A percentile compares a stretch with the other conserved stretches of the same genome.
These are phyloP conservation scores for Hanseniaspora vineae DNA, from an alignment of 805 yeast genomes.

Conservation along the genomic window DNA sequence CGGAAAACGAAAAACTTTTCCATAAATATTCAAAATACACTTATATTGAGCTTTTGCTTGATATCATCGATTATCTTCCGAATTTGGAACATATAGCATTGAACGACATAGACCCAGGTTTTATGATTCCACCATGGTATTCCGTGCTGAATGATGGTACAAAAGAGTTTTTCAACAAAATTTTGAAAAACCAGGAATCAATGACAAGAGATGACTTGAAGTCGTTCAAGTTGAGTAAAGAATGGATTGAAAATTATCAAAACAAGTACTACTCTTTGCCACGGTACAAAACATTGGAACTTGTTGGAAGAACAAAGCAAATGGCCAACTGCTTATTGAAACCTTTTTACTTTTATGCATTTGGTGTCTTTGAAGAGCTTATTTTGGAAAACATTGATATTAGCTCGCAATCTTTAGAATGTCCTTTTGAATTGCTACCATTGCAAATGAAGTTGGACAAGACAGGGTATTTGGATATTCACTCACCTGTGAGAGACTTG, in stretches of 20 bases:
- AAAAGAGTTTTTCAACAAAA: constrained; percentile 21
- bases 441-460: constrained; percentile 13
- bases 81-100: constrained; percentile 31
- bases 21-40: constrained; percentile 15
- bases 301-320: constrained; percentile 7
- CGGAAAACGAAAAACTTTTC: constrained; percentile 10
- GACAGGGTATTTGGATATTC: constrained; percentile 16
- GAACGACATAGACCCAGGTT: constrained; percentile 37
- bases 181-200: constrained; percentile 21
- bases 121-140: constrained; percentile 36
- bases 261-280: constrained; percentile 16
- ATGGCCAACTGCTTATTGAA: constrained; percentile 17
- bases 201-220: constrained; percentile 20
- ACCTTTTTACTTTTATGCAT: constrained; percentile 33
- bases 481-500: constrained; percentile 25
- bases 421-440: constrained; percentile 24
- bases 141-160: constrained; percentile 23
- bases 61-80: constrained; percentile 33
- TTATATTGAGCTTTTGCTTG: constrained; percentile 27
- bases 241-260: constrained; percentile 18
- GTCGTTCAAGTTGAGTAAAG: constrained; percentile 16
- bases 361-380: constrained; percentile 32
- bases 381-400: constrained; percentile 34
- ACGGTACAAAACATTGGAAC: constrained; percentile 17
- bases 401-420: constrained; percentile 28